phyloP scores from a whole-genome alignment of 495 filamentous ascomycete genomes.

The Thozetella sp. region DNA sequence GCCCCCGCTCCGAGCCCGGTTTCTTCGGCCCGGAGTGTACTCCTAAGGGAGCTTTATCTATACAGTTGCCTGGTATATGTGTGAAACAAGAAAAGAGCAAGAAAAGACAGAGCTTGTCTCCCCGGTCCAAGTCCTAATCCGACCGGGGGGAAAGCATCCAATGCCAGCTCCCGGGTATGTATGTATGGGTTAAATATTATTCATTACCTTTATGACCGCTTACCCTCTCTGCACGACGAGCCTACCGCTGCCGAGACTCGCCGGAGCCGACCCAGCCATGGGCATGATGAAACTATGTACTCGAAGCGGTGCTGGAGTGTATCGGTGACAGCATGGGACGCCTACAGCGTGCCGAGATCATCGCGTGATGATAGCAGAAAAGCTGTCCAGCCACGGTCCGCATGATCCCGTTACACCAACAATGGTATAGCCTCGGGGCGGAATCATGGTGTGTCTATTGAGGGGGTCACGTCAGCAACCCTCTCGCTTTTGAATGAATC shows the following conservation, averaged over 20 bases:
- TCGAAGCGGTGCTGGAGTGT: background rate
- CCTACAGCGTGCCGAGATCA: slow-evolving; percentile 34
- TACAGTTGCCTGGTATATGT: background rate
- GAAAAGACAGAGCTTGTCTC: too few relatives aligned
- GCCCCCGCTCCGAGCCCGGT: too few relatives aligned
- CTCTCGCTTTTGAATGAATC: background rate
- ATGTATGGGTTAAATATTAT: background rate
- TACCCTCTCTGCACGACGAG: background rate
- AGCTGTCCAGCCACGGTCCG: slow-evolving; percentile 83
- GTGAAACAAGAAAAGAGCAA: too few relatives aligned
- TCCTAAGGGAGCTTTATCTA: too few relatives aligned
- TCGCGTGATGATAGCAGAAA: slow-evolving; percentile 82
- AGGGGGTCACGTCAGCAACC: too few relatives aligned
- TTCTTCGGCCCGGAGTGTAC: too few relatives aligned
- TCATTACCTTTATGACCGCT: background rate
- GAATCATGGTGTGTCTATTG: slow-evolving; percentile 81
- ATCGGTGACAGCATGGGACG: background rate
- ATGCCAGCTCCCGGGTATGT: too few relatives aligned
- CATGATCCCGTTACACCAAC: slow-evolving; percentile 85
- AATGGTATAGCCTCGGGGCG: slow-evolving; percentile 86
- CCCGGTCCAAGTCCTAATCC: background rate
- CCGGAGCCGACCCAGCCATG: too few relatives aligned
- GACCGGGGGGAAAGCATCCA: background rate
- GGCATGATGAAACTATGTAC: background rate
- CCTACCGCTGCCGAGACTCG: background rate